Base-by-base conservation (phyloP, 2,329 filamentous ascomycete genomes). In the Pleoardoris graminearum region DNA sequence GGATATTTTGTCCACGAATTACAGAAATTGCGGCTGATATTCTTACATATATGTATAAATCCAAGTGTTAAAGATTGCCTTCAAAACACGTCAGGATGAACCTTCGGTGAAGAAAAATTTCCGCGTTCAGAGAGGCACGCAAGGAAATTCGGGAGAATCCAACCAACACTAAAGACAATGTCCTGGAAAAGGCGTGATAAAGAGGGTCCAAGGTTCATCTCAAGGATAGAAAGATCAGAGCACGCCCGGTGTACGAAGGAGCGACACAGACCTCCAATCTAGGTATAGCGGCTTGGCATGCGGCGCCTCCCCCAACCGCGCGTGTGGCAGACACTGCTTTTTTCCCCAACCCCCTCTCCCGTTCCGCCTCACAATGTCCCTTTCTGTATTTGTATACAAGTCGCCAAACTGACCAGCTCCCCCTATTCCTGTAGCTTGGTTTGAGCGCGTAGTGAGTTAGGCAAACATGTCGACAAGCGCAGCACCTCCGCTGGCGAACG, bases 391-490 rank as follows among this genome's bases (percentile, higher is more conserved):
- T 63, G 63, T 63, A 63, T 63, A 58, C 60, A 49, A 59, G 50
- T 59, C 39, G 48, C 39, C 53, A 58, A 51, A 59, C 57, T 48
- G 51, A 51, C 50, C 50, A 49, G 51, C 39, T 49, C 51, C 39
- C 43, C 57, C 55, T 53, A 52, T 58, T 46, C 55, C 51, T 55
- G 57, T 50, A 61, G 58, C 56, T 61, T 45, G 58, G 48, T 29
- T 55, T 38, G 55, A 58, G 57, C 47, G 52, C 56, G 47, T 42
- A 50, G 51, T 50, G 53, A 45, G 54, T 59, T 53, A 58, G 50
- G 59, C 57, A 58, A 60, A 56, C 49, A 72, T 71, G 69, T 67
- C 69, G 57, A 67, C 67, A 49, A 51, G 62, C 49, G 57, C 61
- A 52, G 57, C 63, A 57, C 54, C 62, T 53, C 58, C 62, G 58